Base-by-base conservation (phyloP, 2,329 filamentous ascomycete genomes). In the Phialophora chinensis region DNA sequence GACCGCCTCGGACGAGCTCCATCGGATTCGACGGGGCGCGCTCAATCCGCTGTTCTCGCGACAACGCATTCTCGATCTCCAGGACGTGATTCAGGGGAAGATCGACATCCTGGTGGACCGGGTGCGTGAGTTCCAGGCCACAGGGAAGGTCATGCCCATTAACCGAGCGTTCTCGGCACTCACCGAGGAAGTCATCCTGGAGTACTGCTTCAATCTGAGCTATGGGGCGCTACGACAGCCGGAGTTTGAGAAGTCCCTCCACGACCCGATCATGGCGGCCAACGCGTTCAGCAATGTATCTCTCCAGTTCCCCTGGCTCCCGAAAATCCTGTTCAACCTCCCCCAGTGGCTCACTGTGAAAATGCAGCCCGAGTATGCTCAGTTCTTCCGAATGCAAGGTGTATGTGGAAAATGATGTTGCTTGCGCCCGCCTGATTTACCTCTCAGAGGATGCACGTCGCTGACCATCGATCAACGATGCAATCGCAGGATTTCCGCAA, bases 161-260 rank as follows among this genome's bases (percentile, higher is more conserved):
- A 65, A 65, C 20, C 61, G 66, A 10, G 69, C 67, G 27, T 66
- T 69, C 33, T 65, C 65, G 20, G 65, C 68, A 3, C 67, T 73
- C 58, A 74, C 75, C 1, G 76, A 66, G 42, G 75, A 76, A 62
- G 73, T 75, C 23, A 73, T 77, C 11, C 73, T 72, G 55, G 72
- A 76, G 56, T 77, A 77, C 53, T 67, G 69, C 42, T 76, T 74
- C 58, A 71, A 44, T 17, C 56, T 62, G 23, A 50, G 52, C 29
- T 75, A 73, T 47, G 66, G 72, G 27, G 66, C 68, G 20, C 59
- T 76, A 8, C 69, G 44, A 12, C 20, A 27, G 11, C 63, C 63
- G 14, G 50, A 56, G 12, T 66, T 55, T 14, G 44, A 57, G 50
- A 52, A 50, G 27, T 52, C 47, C 23, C 29, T 56, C 38, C 73